phyloP scores from a whole-genome alignment of 306 rosid species.

The Hippophae rhamnoides region DNA sequence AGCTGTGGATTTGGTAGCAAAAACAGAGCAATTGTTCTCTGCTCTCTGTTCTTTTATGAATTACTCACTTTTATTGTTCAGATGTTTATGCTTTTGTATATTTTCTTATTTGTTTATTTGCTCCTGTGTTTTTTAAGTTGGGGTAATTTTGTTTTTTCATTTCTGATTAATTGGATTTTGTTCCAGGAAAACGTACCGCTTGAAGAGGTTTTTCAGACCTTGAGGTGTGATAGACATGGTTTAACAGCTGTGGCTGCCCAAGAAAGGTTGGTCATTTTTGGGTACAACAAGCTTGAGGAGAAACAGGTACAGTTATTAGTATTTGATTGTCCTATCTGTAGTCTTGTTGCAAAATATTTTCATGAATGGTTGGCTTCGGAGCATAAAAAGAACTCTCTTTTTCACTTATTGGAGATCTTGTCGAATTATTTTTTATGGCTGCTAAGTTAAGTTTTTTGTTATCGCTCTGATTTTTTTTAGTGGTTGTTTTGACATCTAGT shows the following conservation, averaged over 20 bases:
- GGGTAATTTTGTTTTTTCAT: conserved; percentile 3
- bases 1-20: conserved; percentile 67
- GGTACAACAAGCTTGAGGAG: conserved; percentile 73
- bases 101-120: neutral
- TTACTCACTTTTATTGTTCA: neutral
- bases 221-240: conserved; percentile 58
- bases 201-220: conserved; percentile 61
- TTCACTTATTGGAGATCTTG: too few species aligned
- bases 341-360: neutral
- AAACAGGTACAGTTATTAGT: conserved; percentile 36
- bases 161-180: neutral
- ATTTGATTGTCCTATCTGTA: neutral
- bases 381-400: neutral
- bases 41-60: neutral
- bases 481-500: conserved; percentile 5
- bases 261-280: conserved; percentile 63
- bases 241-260: conserved; percentile 53
- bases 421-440: too few species aligned
- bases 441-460: neutral
- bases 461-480: neutral
- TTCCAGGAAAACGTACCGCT: conserved; percentile 65
- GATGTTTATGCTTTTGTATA: neutral
- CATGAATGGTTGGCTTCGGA: neutral
- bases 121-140: neutral
- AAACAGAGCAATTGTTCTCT: conserved; percentile 20